Percentiles rank a stretch among this genome's conserved stretches.
Evolutionary conservation across 2,329 filamentous ascomycete genomes (phyloP).

Genomic region (Ophiognomonia clavigignenti-juglandacearum): DNA sequence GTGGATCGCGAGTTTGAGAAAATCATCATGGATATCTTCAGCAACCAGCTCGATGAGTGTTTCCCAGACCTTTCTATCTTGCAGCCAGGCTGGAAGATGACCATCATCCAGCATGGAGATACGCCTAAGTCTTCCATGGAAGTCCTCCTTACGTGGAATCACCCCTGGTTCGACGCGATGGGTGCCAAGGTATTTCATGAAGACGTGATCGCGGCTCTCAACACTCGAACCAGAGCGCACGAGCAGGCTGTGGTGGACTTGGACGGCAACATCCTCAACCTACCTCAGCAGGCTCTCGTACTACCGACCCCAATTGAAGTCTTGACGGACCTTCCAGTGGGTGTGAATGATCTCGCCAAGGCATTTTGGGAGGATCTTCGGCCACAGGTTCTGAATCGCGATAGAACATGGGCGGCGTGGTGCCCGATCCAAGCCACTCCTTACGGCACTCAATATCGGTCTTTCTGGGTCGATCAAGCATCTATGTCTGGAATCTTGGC

Average conservation of each 20-base stretch:
- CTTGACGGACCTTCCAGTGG: slow-evolving; percentile 4
- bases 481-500: slow-evolving; percentile 10
- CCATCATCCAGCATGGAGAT: slow-evolving; percentile 14
- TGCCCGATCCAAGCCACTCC: slow-evolving; percentile 14
- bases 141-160: slow-evolving; percentile 16
- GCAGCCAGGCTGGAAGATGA: slow-evolving; percentile 16
- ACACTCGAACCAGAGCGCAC: slow-evolving; percentile 16
- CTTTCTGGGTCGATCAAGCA: slow-evolving; percentile 9
- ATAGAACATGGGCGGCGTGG: slow-evolving; percentile 17
- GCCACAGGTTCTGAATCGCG: slow-evolving; percentile 13
- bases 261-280: slow-evolving; percentile 21
- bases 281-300: slow-evolving; percentile 19
- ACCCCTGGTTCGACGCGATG: slow-evolving; percentile 10
- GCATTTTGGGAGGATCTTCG: slow-evolving; percentile 14
- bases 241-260: slow-evolving; percentile 17
- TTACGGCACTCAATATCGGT: slow-evolving; percentile 10
- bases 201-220: slow-evolving; percentile 25
- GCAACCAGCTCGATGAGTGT: slow-evolving; percentile 14
- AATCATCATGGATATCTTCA: slow-evolving; percentile 2
- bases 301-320: slow-evolving; percentile 24
- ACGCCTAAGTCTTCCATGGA: slow-evolving; percentile 11
- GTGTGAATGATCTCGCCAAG: slow-evolving; percentile 1
- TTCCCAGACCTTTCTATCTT: slow-evolving; percentile 14
- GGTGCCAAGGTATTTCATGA: slow-evolving; percentile 16
- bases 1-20: slow-evolving; percentile 10